Evolutionary conservation across 2,329 filamentous ascomycete genomes (phyloP).

Genomic region (Fusarium mangiferae): DNA sequence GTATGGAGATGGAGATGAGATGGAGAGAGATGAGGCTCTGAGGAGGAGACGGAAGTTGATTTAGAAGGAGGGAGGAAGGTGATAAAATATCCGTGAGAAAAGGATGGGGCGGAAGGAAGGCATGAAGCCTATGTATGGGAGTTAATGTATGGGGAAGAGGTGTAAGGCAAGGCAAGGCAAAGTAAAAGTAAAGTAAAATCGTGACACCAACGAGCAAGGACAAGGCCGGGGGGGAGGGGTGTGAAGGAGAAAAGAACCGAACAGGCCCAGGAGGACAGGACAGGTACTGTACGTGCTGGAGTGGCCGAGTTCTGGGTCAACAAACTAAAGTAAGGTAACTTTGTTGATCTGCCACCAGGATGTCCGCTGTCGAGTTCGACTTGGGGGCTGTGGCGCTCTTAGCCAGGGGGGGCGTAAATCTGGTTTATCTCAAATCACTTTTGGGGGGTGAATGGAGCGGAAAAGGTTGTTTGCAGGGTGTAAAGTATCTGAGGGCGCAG

Average conservation of each 20-base stretch:
- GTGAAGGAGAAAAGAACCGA: neutral
- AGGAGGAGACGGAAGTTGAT: constrained; percentile 9
- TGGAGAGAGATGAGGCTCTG: constrained; percentile 17
- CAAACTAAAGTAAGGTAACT: constrained; percentile 31
- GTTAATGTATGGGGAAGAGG: constrained; percentile 40
- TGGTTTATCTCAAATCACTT: constrained; percentile 17
- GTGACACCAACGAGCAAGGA: neutral
- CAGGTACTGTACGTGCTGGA: constrained; percentile 2
- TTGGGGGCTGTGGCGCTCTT: constrained; percentile 33
- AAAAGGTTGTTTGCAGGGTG: constrained; percentile 4
- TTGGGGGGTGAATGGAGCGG: neutral
- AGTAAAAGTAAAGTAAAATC: constrained; percentile 7
- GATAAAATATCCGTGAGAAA: constrained; percentile 42
- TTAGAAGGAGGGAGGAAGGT: constrained; percentile 40
- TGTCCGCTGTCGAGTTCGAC: constrained; percentile 42
- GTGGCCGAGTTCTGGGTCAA: constrained; percentile 15
- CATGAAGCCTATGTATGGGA: constrained; percentile 37
- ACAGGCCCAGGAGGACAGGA: neutral
- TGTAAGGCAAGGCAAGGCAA: constrained; percentile 23
- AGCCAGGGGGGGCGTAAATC: constrained; percentile 21
- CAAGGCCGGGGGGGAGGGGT: neutral
- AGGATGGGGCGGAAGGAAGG: constrained; percentile 39
- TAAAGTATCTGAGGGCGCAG: neutral
- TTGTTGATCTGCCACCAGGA: constrained; percentile 45
- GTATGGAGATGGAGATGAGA: neutral